Percentiles rank a stretch among this genome's conserved stretches.
phyloP scores from a whole-genome alignment of 345 rosid species.

The Heritiera fomes region DNA sequence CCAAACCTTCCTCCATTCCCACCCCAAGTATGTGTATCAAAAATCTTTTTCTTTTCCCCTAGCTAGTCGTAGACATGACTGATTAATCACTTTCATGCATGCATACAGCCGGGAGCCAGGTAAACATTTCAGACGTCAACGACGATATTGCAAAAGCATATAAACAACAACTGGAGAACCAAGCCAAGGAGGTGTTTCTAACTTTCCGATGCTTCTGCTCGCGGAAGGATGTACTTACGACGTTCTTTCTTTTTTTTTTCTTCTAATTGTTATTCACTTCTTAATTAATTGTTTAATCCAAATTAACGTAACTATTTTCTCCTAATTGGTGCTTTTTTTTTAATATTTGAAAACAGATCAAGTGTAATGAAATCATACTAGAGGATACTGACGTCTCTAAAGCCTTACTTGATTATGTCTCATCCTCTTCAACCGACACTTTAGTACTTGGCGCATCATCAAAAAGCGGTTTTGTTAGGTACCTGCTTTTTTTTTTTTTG shows the following conservation, averaged over 20 bases:
- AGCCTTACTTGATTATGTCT: slow-evolving; percentile 56
- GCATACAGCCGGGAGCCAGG: slow-evolving; percentile 42
- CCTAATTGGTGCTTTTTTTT: too few relatives aligned
- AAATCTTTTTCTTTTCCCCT: neutral
- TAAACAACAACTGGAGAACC: slow-evolving; percentile 36
- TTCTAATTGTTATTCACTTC: too few relatives aligned
- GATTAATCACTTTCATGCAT: too few relatives aligned
- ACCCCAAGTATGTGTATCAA: slow-evolving; percentile 33
- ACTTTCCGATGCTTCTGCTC: slow-evolving; percentile 88
- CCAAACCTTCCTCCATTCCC: slow-evolving; percentile 40
- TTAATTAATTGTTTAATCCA: too few relatives aligned
- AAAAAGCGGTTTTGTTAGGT: slow-evolving; percentile 65
- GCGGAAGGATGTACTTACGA: slow-evolving; percentile 56
- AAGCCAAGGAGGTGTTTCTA: slow-evolving; percentile 58
- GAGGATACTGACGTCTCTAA: slow-evolving; percentile 58
- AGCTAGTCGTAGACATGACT: too few relatives aligned
- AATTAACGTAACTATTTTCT: too few relatives aligned
- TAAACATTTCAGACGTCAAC: slow-evolving; percentile 27
- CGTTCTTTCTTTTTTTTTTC: too few relatives aligned
- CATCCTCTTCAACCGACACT: slow-evolving; percentile 32
- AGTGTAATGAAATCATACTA: slow-evolving; percentile 52
- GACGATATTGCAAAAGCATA: slow-evolving; percentile 33
- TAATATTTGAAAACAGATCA: slow-evolving; percentile 41
- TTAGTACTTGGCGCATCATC: slow-evolving; percentile 63
- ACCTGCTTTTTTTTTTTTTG: too few relatives aligned